Percentiles rank a stretch among this genome's conserved stretches.
phyloP scores from a whole-genome alignment of 768 basidiomycete genomes.

The Vararia minispora region DNA sequence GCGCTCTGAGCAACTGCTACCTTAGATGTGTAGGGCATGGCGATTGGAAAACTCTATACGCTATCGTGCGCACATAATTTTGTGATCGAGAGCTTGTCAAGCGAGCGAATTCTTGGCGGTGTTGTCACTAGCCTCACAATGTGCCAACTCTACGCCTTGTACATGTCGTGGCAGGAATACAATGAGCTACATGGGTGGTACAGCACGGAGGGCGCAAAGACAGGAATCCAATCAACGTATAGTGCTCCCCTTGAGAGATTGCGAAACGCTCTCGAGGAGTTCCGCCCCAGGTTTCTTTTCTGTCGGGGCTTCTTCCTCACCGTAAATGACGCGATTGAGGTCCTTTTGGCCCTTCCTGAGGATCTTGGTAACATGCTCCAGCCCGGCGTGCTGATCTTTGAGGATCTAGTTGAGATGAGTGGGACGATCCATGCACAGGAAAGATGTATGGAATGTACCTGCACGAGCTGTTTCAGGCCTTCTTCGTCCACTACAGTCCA shows the following conservation, averaged over 20 bases:
- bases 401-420: conserved; percentile 39
- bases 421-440: conserved; percentile 3
- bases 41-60: no score
- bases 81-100: no score
- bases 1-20: conserved; percentile 26
- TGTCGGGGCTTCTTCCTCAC: conserved; percentile 7
- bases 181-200: no score
- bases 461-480: conserved; percentile 63
- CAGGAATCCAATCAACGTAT: conserved; percentile 1
- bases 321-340: conserved; percentile 23
- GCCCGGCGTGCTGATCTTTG: conserved; percentile 65
- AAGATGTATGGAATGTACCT: conserved; percentile 31
- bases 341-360: conserved; percentile 55
- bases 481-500: conserved; percentile 88
- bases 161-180: no score
- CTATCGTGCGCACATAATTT: no score
- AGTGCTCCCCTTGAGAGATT: conserved; percentile 1
- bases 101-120: no score
- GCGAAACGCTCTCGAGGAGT: conserved; percentile 5
- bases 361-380: conserved; percentile 72
- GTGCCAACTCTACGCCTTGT: no score
- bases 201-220: no score
- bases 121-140: no score
- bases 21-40: no score
- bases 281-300: conserved; percentile 1